Evolutionary conservation across 805 yeast genomes (phyloP), one percentile per base, ranked within the genome.

Genomic region (Yamadazyma scolyti): DNA sequence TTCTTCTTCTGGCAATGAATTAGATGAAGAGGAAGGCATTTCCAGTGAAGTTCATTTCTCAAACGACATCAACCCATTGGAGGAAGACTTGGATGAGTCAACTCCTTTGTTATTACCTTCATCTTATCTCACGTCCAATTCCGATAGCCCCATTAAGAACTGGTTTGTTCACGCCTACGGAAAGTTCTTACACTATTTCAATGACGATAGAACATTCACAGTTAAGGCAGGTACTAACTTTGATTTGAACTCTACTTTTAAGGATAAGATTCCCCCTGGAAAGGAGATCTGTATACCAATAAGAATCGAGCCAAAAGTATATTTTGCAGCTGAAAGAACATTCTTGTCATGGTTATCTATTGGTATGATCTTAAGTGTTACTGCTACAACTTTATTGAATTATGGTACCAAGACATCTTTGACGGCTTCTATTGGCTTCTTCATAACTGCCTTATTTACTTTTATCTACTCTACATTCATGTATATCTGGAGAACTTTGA

Each of bases 231-330:
- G 73, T 33, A 64, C 68, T 18, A 61, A 64, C 47, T 66, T 57
- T 43, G 70, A 66, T 50, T 55, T 65, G 47, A 64, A 64, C 46
- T 40, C 48, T 23, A 56, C 69, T 6, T 57, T 58, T 71, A 77
- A 47, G 33, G 70, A 80, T 41, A 62, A 58, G 37, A 83, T 93
- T 8, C 97, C 98, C 14, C 78, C 83, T 24, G 98, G 97, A 2
- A 89, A 88, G 58, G 71, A 74, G 26, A 85, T 93, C 37, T 77
- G 88, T 50, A 93, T 93, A 6, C 98, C 97, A 2, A 94, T 93
- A 22, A 76, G 98, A 50, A 89, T 93, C 21, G 98, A 93, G 61
- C 98, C 98, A 36, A 93, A 93, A 64, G 98, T 93, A n/a, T 93
- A 93, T 56, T 93, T 93, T 60, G 98, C 98, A 5, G 87, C 95